Base-by-base conservation (phyloP, 2,329 filamentous ascomycete species). In the Arthroderma sp. region DNA sequence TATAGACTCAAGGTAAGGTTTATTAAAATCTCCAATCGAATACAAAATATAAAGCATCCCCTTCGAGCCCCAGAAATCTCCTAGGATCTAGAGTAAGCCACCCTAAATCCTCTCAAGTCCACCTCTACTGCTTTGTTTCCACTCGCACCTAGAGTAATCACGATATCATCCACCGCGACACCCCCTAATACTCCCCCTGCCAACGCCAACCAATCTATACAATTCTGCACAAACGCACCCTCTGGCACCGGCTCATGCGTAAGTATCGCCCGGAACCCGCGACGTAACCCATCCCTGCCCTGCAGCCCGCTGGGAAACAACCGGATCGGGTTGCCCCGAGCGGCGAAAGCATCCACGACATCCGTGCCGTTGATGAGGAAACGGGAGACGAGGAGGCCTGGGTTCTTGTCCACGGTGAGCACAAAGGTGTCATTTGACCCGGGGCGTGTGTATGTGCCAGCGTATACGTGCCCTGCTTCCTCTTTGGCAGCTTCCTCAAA, bases 401-500 rank as follows among this genome's bases (percentile, higher is more conserved):
- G 41, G 5, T 63, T 35, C 2, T 61, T 59, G 15, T 59, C 61
- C 11, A 58, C 59, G 33, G 62, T 56, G 11, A 60, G 60, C 1
- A 35, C 53, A 37, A 66, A 56, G 52, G 54, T 54, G 11, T 35
- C 9, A 47, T 47, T 47, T 17, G 23, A 47, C 7, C 23, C 23
- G 17, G 19, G 19, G 21, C 47, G 13, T 2, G 59, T 57, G 37
- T 70, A 70, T n/a, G 58, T 62, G 9, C 68, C 67, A 7, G 55
- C 64, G 54, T 65, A 67, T 28, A 63, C 63, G 33, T 35, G 17
- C 44, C 44, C 56, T 21, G 67, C 66, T 59, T 69, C 66, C 2
- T 31, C 51, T 13, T 60, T 61, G 1, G 67, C 66, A 56, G 66
- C 65, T 5, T 60, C 58, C 23, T 67, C 64, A 4, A 71, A 58